A percentile compares a stretch with the other conserved stretches of the same genome.
Evolutionary conservation across 2,329 filamentous ascomycete genomes (phyloP).

Genomic region (Epichloe gansuensis): DNA sequence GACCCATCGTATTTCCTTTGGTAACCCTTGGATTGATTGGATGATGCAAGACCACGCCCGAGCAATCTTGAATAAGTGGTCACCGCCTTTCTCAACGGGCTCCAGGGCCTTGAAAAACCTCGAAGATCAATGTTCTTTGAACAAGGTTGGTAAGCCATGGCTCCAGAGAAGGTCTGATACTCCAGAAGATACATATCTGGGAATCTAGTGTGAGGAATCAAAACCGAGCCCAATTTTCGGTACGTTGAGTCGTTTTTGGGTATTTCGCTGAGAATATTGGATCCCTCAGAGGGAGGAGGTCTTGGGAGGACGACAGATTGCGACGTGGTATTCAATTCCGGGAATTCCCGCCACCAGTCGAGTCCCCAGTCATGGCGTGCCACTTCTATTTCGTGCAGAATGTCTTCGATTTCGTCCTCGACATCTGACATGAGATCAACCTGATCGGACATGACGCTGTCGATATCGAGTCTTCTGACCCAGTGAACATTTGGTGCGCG

Average conservation of each 20-base stretch:
- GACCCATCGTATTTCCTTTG: slow-evolving; percentile 20
- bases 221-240: slow-evolving; percentile 6
- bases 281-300: neutral
- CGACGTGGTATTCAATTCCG: neutral
- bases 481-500: slow-evolving; percentile 9
- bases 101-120: slow-evolving; percentile 13
- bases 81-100: slow-evolving; percentile 11
- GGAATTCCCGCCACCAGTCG: neutral
- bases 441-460: slow-evolving; percentile 2
- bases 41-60: slow-evolving; percentile 20
- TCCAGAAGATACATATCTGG: slow-evolving; percentile 13
- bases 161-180: slow-evolving; percentile 17
- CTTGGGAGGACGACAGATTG: neutral
- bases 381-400: slow-evolving; percentile 3
- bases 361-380: neutral
- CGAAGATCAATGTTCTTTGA: slow-evolving; percentile 9
- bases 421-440: neutral
- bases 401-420: neutral
- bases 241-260: slow-evolving; percentile 15
- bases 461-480: slow-evolving; percentile 11
- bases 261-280: slow-evolving; percentile 9
- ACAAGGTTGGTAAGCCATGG: slow-evolving; percentile 20
- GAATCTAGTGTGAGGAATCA: slow-evolving; percentile 14
- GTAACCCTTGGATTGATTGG: slow-evolving; percentile 13
- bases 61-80: slow-evolving; percentile 16